Conservation (phyloP, 2,329 filamentous ascomycete species). For the Fusarium hostae region DNA sequence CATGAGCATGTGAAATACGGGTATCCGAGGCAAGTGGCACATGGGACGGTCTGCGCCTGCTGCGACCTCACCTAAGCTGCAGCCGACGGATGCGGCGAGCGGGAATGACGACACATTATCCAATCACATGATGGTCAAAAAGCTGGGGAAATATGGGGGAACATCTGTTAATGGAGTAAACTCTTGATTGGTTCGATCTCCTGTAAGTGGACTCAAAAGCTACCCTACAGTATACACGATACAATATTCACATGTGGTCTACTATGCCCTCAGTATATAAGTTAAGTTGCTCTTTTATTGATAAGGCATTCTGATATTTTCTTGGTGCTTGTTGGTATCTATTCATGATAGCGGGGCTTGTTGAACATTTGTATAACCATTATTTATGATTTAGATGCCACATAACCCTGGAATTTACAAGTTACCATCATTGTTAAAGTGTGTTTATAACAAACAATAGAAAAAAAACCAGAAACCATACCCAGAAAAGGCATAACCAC, state of each 20-base stretch:
- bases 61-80: conserved; percentile 33
- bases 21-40: conserved; percentile 46
- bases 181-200: conserved; percentile 14
- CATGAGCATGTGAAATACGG: conserved; percentile 45
- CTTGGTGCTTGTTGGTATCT: accelerated
- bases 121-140: conserved; percentile 44
- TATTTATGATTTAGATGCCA: too few species aligned
- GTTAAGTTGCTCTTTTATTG: not conserved
- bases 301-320: not conserved
- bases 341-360: too few species aligned
- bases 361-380: too few species aligned
- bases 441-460: not conserved
- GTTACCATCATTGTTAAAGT: too few species aligned
- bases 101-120: conserved; percentile 44
- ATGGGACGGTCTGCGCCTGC: conserved; percentile 33
- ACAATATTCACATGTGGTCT: not conserved
- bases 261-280: too few species aligned
- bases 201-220: not conserved
- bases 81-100: conserved; percentile 40
- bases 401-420: too few species aligned
- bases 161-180: not conserved
- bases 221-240: not conserved
- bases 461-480: not conserved
- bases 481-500: not conserved
- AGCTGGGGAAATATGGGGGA: conserved; percentile 44